Conservation (phyloP, 169 alveolate species). For the Plasmodium vivax region DNA sequence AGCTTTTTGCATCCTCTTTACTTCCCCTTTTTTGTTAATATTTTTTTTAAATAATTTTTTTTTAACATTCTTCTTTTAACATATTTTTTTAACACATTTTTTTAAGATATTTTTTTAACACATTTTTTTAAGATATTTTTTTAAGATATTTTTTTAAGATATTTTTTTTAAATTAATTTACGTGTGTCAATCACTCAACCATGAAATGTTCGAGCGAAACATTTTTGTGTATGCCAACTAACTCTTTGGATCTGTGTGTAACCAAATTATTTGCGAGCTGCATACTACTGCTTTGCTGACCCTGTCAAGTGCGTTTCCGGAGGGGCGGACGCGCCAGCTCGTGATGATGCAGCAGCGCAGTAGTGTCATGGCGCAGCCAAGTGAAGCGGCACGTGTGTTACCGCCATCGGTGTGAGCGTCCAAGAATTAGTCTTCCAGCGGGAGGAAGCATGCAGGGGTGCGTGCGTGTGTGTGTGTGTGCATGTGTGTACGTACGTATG, state of each 20-base stretch:
- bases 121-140: no score
- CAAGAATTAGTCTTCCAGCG: neutral
- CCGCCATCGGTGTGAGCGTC: neutral
- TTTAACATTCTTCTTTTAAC: no score
- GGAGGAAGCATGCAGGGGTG: neutral
- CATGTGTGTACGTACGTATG: no score
- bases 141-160: no score
- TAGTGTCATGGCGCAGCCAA: neutral
- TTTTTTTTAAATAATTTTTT: neutral
- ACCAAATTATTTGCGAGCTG: neutral
- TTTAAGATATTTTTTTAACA: neutral
- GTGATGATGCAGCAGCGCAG: neutral
- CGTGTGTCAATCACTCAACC: neutral
- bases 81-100: no score
- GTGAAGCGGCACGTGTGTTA: neutral
- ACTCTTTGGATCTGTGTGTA: slow-evolving; percentile 4
- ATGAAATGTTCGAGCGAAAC: neutral
- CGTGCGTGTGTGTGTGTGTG: no score
- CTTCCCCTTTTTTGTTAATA: slow-evolving; percentile 7
- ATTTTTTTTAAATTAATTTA: slow-evolving; percentile 60
- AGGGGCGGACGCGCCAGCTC: neutral
- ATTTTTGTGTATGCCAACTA: slow-evolving; percentile 25
- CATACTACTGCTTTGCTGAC: neutral
- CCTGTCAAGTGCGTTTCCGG: neutral
- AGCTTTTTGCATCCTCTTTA: neutral